These are phyloP conservation scores for Peronospora destructor DNA, from an alignment of 352 stramenopile genomes.

Conservation along the genomic window DNA sequence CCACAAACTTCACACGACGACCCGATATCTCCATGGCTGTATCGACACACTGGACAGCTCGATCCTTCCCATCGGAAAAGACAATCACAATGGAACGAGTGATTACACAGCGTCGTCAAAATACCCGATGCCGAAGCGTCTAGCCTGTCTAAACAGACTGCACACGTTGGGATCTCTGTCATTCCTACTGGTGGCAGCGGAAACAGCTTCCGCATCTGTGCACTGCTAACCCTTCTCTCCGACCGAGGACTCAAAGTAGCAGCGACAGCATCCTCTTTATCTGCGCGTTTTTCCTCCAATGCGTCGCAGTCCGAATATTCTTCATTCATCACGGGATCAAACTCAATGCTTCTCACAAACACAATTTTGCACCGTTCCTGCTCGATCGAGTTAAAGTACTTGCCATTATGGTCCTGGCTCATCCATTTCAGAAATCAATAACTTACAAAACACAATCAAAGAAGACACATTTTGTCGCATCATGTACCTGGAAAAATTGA, in stretches of 20 bases:
- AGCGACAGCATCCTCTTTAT: conserved; percentile 7
- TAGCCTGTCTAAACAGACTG: conserved; percentile 88
- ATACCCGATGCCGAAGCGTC: conserved; percentile 85
- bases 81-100: conserved; percentile 97
- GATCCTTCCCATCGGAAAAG: conserved; percentile 92
- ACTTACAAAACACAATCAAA: not conserved
- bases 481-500: conserved; percentile 64
- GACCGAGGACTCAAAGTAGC: conserved; percentile 13
- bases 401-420: conserved; percentile 75
- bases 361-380: conserved; percentile 86
- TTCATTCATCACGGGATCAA: conserved; percentile 44
- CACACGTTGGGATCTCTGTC: conserved; percentile 87
- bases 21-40: conserved; percentile 91
- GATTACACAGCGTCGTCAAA: conserved; percentile 96
- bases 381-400: conserved; percentile 90
- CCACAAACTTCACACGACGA: conserved; percentile 92
- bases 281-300: conserved; percentile 22
- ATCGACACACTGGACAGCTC: conserved; percentile 94
- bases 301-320: conserved; percentile 15
- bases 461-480: not conserved
- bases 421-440: conserved; percentile 1
- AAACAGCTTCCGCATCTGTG: conserved; percentile 41
- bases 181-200: conserved; percentile 57
- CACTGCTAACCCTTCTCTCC: conserved; percentile 23
- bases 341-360: conserved; percentile 86